Percentiles rank a stretch among this genome's conserved stretches.
phyloP scores from a whole-genome alignment of 495 filamentous ascomycete species.

The Penicillium pancosmium region DNA sequence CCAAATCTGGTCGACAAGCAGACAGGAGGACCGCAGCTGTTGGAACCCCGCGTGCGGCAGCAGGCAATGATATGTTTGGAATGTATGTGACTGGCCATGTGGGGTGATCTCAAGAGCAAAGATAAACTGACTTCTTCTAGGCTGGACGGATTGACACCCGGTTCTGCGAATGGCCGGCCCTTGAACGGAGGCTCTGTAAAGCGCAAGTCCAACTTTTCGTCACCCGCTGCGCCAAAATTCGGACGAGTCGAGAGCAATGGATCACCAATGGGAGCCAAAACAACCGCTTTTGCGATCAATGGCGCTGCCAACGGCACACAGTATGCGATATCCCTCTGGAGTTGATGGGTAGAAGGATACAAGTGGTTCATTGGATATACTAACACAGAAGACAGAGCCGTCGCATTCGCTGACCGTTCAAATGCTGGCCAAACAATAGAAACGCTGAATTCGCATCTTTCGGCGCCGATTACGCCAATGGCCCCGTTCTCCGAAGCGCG shows the following conservation, averaged over 20 bases:
- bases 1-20: constrained; percentile 58
- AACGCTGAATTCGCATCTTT: constrained; percentile 76
- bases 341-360: background rate
- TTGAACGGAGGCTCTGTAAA: constrained; percentile 57
- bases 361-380: background rate
- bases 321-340: constrained; percentile 29
- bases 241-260: constrained; percentile 43
- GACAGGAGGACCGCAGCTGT: constrained; percentile 61
- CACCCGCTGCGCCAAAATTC: constrained; percentile 56
- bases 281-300: constrained; percentile 17
- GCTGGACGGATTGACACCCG: constrained; percentile 77
- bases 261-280: constrained; percentile 35
- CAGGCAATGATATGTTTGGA: constrained; percentile 73
- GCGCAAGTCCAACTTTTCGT: constrained; percentile 63
- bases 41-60: constrained; percentile 66
- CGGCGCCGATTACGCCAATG: constrained; percentile 67
- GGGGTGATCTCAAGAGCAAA: background rate
- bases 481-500: constrained; percentile 74
- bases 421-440: constrained; percentile 82
- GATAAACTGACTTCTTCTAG: constrained; percentile 38
- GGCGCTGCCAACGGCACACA: constrained; percentile 27
- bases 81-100: constrained; percentile 58
- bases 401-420: constrained; percentile 69
- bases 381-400: constrained; percentile 32
- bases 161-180: constrained; percentile 59